Percentiles rank a stretch among this genome's conserved stretches.
These are phyloP conservation scores for Akebia trifoliata DNA, from an alignment of 164 flowering plant species.

Conservation along the genomic window DNA sequence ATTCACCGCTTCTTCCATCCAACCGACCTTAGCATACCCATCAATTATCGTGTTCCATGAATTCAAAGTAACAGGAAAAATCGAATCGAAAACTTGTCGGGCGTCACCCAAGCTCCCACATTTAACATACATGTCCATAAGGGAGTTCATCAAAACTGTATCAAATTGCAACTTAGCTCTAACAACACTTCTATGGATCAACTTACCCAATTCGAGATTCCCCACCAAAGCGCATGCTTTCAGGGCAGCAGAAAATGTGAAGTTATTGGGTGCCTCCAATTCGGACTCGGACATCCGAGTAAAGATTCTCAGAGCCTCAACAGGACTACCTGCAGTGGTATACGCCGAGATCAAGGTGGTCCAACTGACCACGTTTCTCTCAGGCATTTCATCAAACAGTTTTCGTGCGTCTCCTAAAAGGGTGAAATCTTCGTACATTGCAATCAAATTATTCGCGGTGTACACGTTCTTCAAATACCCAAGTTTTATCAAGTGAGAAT, in stretches of 20 bases:
- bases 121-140: conserved; percentile 32
- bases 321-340: conserved; percentile 15
- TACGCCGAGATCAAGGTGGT: conserved; percentile 25
- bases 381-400: conserved; percentile 22
- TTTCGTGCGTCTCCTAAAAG: conserved; percentile 10
- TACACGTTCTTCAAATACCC: conserved; percentile 15
- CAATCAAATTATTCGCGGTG: conserved; percentile 21
- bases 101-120: conserved; percentile 25
- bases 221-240: conserved; percentile 23
- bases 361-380: conserved; percentile 30
- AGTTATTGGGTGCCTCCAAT: conserved; percentile 19
- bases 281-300: conserved; percentile 10
- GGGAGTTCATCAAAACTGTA: conserved; percentile 24
- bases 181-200: conserved; percentile 16
- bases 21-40: conserved; percentile 22
- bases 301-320: conserved; percentile 17
- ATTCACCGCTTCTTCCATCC: conserved; percentile 23
- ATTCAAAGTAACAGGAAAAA: conserved; percentile 5
- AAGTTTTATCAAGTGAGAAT: conserved; percentile 17
- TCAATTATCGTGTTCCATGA: conserved; percentile 29
- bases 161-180: conserved; percentile 13
- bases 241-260: conserved; percentile 21
- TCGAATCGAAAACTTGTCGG: conserved; percentile 19
- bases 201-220: conserved; percentile 22
- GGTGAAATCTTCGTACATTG: conserved; percentile 19